Evolutionary conservation across 164 flowering plant species (phyloP).

Genomic region (Malania oleifera): DNA sequence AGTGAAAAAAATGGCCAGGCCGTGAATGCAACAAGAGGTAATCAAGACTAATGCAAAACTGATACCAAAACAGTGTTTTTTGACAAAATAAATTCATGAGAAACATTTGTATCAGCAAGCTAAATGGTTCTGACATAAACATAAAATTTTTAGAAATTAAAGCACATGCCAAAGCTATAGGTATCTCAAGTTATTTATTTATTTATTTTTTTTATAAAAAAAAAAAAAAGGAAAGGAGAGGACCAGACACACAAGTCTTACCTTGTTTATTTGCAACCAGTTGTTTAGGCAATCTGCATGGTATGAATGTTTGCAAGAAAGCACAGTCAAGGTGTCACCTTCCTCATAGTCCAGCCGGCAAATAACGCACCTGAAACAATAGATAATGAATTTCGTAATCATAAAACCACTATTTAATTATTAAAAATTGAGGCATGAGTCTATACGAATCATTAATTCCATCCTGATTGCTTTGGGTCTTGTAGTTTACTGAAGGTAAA

Average conservation of each 20-base stretch:
- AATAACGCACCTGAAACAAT: constrained; percentile 72
- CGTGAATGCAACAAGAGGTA: too few species aligned
- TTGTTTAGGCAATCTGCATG: constrained; percentile 84
- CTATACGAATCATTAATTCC: constrained; percentile 78
- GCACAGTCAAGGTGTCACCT: constrained; percentile 63
- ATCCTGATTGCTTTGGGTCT: constrained; percentile 43
- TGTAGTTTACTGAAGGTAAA: constrained; percentile 63
- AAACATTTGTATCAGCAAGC: too few species aligned
- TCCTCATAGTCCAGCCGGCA: constrained; percentile 87
- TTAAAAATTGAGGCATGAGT: neutral
- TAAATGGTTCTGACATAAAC: too few species aligned
- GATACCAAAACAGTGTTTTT: too few species aligned
- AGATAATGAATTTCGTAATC: neutral
- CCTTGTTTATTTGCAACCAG: constrained; percentile 92
- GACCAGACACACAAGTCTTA: constrained; percentile 14
- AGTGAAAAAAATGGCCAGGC: too few species aligned
- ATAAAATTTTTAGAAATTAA: too few species aligned
- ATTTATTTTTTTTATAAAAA: too few species aligned
- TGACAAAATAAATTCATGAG: too few species aligned
- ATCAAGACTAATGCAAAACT: too few species aligned
- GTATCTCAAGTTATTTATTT: too few species aligned
- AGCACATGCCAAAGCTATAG: too few species aligned
- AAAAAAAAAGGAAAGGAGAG: too few species aligned
- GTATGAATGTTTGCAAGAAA: constrained; percentile 82
- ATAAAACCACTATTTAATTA: neutral